Base-by-base conservation (phyloP, 371 early-diverging fungal species). In the Mucor piriformis region DNA sequence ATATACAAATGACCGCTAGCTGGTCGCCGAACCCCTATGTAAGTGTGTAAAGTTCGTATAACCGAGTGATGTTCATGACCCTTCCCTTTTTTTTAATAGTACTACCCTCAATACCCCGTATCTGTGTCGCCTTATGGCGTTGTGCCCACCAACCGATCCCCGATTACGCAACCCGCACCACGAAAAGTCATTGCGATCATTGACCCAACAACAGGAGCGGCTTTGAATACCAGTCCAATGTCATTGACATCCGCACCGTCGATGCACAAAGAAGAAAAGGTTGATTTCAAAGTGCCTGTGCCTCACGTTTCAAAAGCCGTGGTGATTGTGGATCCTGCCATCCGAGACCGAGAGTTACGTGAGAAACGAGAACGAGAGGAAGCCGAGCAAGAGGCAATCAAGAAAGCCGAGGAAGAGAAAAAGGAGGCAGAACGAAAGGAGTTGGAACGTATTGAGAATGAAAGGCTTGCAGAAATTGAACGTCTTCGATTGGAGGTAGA, bases 171-270 rank as follows among this genome's bases (percentile, higher is more conserved):
- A 43, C 64, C 74, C 32, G 72, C 64, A 46, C 61, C 60, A 11
- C 73, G 74, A 40, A 83, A 74, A 60, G 71, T 72, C n/a, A 84
- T 90, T 46, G 74, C 79, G 33, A 93, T 93, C 60, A 85, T 88
- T 53, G 78, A 92, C 62, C 93, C 93, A 0, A 74, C 77, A 1
- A 90, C 91, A 24, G 86, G 83, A 59, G 69, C 84, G 34, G 84
- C 85, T 50, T 76, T 91, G 43, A 51, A 59, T 16, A 63, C 67
- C 3, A 63, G 24, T 3, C 51, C 53, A 8, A 63, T 51, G 25
- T 44, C 51, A 11, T 29, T 82, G 77, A 61, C 63, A 81, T 11
- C 54, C 2, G n/a, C 27, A 4, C 12, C 56, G 0, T 20, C 44
- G 8, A 29, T 38, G 13, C 50, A 13, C 11, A 32, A 63, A 38